A percentile compares a stretch with the other conserved stretches of the same genome.
phyloP scores from a whole-genome alignment of 2,329 filamentous ascomycete genomes.

The Diaporthe citri region DNA sequence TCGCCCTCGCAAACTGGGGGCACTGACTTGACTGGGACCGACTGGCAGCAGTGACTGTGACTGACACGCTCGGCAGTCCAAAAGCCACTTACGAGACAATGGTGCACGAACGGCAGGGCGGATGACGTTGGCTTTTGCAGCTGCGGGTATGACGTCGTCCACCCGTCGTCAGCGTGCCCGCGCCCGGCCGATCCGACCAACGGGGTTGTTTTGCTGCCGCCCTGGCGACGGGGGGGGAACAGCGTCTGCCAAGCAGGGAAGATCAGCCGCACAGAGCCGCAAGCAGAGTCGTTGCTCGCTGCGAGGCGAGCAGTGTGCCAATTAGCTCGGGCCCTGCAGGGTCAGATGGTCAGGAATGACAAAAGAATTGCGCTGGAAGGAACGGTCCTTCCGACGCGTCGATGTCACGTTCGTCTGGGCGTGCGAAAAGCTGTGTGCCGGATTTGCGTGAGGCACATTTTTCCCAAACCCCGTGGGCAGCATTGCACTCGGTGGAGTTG shows the following conservation, averaged over 20 bases:
- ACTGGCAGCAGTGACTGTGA: background rate
- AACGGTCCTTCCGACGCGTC: background rate
- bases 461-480: conserved; percentile 19
- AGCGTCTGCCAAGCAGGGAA: conserved; percentile 3
- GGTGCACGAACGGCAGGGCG: background rate
- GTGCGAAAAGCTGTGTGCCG: background rate
- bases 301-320: background rate
- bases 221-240: background rate
- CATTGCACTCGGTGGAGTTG: conserved; percentile 1
- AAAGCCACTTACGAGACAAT: background rate
- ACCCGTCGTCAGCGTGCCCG: background rate
- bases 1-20: background rate
- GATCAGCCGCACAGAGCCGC: conserved; percentile 26
- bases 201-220: background rate
- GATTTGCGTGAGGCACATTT: background rate
- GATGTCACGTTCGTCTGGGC: conserved; percentile 16
- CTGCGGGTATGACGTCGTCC: conserved; percentile 19
- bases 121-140: conserved; percentile 7
- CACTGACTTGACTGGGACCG: background rate
- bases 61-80: background rate
- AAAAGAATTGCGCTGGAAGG: background rate
- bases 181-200: conserved; percentile 12
- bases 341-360: conserved; percentile 29
- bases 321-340: background rate
- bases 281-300: conserved; percentile 11